These are phyloP conservation scores for Cytidiella melzeri DNA, from an alignment of 768 basidiomycete genomes.

Conservation along the genomic window DNA sequence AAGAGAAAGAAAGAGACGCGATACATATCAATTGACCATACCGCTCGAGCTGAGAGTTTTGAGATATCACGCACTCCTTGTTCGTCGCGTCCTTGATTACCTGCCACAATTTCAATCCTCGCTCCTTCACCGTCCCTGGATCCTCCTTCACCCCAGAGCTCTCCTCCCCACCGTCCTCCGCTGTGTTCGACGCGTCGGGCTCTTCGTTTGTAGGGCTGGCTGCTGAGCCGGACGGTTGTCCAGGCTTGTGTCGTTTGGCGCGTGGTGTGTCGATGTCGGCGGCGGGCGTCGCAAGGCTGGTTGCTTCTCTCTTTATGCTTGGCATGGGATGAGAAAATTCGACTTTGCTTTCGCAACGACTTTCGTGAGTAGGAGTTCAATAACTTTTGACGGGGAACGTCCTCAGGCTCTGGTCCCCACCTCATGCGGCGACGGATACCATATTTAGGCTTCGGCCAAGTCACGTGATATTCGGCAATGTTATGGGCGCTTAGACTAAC, in stretches of 20 bases:
- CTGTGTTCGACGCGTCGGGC: conserved; percentile 38
- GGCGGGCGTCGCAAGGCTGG: conserved; percentile 29
- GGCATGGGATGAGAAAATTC: too few species aligned
- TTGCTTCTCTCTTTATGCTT: conserved; percentile 51
- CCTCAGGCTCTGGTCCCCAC: too few species aligned
- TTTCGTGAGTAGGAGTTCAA: too few species aligned
- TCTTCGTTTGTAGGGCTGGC: conserved; percentile 13
- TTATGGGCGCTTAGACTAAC: too few species aligned
- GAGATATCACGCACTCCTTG: conserved; percentile 75
- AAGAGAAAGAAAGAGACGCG: background rate
- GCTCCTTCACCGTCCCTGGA: conserved; percentile 45
- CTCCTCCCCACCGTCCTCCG: conserved; percentile 21
- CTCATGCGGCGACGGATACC: too few species aligned
- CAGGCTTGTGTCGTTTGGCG: conserved; percentile 41
- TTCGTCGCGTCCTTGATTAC: conserved; percentile 76
- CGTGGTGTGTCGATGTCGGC: conserved; percentile 41
- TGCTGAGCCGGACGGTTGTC: background rate
- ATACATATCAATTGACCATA: conserved; percentile 9
- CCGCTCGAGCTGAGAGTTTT: conserved; percentile 22
- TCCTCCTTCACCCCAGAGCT: conserved; percentile 22
- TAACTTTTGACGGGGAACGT: too few species aligned
- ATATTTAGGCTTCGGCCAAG: too few species aligned
- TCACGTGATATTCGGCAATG: too few species aligned
- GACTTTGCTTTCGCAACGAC: too few species aligned
- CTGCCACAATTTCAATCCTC: conserved; percentile 70